Conservation (phyloP, 2,329 filamentous ascomycete genomes). For the Helotiales sp. region DNA sequence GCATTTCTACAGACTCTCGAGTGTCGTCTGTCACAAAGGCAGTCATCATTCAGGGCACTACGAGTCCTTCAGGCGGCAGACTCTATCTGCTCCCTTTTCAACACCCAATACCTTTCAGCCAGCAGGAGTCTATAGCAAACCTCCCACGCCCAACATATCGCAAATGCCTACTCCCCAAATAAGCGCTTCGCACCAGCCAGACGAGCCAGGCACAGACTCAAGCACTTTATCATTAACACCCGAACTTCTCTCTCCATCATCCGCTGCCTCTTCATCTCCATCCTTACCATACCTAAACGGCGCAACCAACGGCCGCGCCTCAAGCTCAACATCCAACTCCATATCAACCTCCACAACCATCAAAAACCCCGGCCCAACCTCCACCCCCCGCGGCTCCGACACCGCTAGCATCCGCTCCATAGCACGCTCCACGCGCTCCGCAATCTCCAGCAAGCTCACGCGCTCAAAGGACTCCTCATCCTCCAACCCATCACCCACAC, state of each 20-base stretch:
- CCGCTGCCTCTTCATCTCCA: conserved; percentile 34
- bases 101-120: conserved; percentile 80
- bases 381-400: conserved; percentile 49
- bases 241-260: conserved; percentile 38
- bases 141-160: conserved; percentile 36
- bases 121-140: conserved; percentile 66
- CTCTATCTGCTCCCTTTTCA: conserved; percentile 77
- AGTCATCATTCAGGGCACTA: conserved; percentile 97
- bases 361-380: conserved; percentile 31
- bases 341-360: conserved; percentile 23
- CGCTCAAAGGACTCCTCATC: conserved; percentile 26
- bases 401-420: conserved; percentile 60
- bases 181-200: conserved; percentile 43
- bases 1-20: conserved; percentile 82
- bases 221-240: conserved; percentile 38
- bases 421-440: conserved; percentile 60
- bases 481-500: conserved; percentile 10
- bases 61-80: conserved; percentile 91
- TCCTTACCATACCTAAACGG: conserved; percentile 35
- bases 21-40: conserved; percentile 91
- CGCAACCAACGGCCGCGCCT: conserved; percentile 9
- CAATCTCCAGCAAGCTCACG: conserved; percentile 51
- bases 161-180: conserved; percentile 42
- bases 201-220: conserved; percentile 30
- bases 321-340: conserved; percentile 22